Evolutionary conservation across 2,329 filamentous ascomycete genomes (phyloP), one percentile per base, ranked within the genome.

Genomic region (Cladorrhinum sp.): DNA sequence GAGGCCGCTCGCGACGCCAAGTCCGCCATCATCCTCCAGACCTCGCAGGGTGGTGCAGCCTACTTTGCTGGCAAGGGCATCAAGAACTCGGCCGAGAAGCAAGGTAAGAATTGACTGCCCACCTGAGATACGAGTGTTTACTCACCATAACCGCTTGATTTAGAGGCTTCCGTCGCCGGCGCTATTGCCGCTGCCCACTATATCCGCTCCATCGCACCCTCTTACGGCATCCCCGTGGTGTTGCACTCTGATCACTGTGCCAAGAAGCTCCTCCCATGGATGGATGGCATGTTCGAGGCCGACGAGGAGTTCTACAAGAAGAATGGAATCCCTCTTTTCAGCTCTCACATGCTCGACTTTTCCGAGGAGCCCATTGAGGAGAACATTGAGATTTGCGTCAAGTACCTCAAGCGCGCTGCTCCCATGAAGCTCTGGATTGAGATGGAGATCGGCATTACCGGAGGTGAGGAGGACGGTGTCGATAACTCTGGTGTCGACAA

Each of bases 401-500:
- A 88, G 77, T 97, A 99, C 84, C 86, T 98, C 66, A 89, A 96
- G 87, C 90, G 93, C 70, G 91, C 90, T 74, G 92, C 92, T 54
- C 92, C 93, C 71, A 92, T 97, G 91, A 96, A 96, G 85, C 92
- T 97, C 80, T 98, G 92, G 92, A 87, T 99, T 69, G 95, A 99
- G 86, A 99, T 98, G 93, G 90, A 92, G 76, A 82, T 96, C 67
- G 91, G 90, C 75, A 96, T 97, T 79, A 98, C 95, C 64, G 93
- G 53, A 6, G 36, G 38, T 24, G 53, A 49, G 38, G 53, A 56
- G 22, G 38, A 56, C 18, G 38, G 53, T 27, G 41, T 68, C 20
- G 59, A 69, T 64, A 68, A 69, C 64, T 57, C 45, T 6, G 55
- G 59, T 50, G 66, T 69, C 24, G 67, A 69, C 62, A 69, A 69